Evolutionary conservation across 306 rosid genomes (phyloP).

Genomic region (Pachyrhizus erosus): DNA sequence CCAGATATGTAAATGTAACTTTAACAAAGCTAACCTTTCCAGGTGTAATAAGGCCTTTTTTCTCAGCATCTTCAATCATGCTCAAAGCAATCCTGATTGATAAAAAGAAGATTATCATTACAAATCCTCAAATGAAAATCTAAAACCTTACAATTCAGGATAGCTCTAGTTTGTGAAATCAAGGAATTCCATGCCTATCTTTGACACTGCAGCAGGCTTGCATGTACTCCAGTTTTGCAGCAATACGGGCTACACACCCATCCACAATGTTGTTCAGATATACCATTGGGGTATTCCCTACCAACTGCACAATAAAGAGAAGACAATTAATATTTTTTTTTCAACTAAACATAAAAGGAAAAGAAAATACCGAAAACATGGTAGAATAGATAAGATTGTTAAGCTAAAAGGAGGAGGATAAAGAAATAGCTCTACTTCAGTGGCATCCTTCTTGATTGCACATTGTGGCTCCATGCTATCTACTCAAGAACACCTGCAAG

Average conservation of each 20-base stretch:
- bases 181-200: slow-evolving; percentile 55
- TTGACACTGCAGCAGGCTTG: slow-evolving; percentile 80
- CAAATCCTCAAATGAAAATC: slow-evolving; percentile 7
- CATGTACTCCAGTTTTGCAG: slow-evolving; percentile 82
- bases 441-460: slow-evolving; percentile 75
- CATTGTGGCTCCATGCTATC: slow-evolving; percentile 59
- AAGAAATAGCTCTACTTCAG: slow-evolving; percentile 55
- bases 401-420: background rate
- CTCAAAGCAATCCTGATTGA: slow-evolving; percentile 66
- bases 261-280: slow-evolving; percentile 75
- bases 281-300: slow-evolving; percentile 78
- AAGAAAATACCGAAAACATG: background rate
- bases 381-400: background rate
- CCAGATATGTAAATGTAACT: background rate
- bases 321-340: background rate
- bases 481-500: slow-evolving; percentile 31
- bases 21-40: slow-evolving; percentile 67
- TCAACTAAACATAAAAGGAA: background rate
- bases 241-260: slow-evolving; percentile 74
- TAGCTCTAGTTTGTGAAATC: slow-evolving; percentile 13
- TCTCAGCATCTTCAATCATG: slow-evolving; percentile 92
- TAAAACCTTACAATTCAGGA: slow-evolving; percentile 14
- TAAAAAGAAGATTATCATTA: slow-evolving; percentile 22
- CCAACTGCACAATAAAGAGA: slow-evolving; percentile 52
- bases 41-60: slow-evolving; percentile 75